phyloP scores from a whole-genome alignment of 768 basidiomycete genomes.

The Pleurotus ostreatus region DNA sequence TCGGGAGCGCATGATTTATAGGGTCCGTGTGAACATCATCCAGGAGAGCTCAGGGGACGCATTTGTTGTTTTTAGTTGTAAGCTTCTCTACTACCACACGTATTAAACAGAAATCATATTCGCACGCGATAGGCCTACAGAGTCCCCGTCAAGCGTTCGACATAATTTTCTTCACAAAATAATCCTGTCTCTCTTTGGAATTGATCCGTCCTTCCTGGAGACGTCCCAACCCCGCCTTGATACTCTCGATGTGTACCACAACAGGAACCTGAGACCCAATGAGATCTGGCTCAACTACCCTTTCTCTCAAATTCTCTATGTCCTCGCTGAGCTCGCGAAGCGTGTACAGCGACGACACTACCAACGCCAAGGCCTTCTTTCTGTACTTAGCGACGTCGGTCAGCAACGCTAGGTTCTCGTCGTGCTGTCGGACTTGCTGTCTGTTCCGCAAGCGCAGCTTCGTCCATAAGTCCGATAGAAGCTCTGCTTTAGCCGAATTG shows the following conservation, averaged over 20 bases:
- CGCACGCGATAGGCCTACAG: too few species aligned
- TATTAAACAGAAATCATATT: too few species aligned
- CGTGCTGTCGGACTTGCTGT: conserved; percentile 40
- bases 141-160: too few species aligned
- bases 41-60: too few species aligned
- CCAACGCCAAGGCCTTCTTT: conserved; percentile 58
- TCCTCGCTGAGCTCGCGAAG: conserved; percentile 65
- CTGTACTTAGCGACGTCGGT: conserved; percentile 53
- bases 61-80: too few species aligned
- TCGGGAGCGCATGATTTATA: too few species aligned
- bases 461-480: conserved; percentile 71
- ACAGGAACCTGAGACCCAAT: conserved; percentile 55
- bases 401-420: conserved; percentile 50
- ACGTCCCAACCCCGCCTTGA: conserved; percentile 57
- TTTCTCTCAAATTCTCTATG: conserved; percentile 72
- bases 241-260: conserved; percentile 75
- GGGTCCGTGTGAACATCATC: too few species aligned
- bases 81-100: too few species aligned
- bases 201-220: conserved; percentile 53
- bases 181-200: conserved; percentile 41
- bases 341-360: conserved; percentile 58
- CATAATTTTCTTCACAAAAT: conserved; percentile 11
- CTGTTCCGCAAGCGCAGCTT: conserved; percentile 54
- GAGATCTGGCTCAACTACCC: conserved; percentile 65
- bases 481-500: conserved; percentile 39